These are phyloP conservation scores for Capillidium heterosporum DNA, from an alignment of 371 early-diverging fungal genomes.

Conservation along the genomic window DNA sequence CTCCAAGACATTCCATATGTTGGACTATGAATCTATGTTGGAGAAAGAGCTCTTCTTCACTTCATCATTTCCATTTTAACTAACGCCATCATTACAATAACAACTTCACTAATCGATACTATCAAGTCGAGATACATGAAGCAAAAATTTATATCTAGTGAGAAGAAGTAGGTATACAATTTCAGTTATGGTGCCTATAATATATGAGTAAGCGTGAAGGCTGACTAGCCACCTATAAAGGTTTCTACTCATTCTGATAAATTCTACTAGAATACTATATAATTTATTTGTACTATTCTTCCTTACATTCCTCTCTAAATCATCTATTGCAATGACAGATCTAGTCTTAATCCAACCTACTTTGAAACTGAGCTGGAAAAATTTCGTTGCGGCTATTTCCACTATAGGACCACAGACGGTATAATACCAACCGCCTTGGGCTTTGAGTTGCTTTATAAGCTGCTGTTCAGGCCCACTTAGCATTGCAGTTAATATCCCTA, in stretches of 20 bases:
- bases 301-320: too few species aligned
- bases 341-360: too few species aligned
- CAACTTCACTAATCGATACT: slow-evolving; percentile 22
- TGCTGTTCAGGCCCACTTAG: too few species aligned
- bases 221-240: slow-evolving; percentile 18
- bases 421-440: too few species aligned
- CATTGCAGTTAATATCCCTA: too few species aligned
- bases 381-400: too few species aligned
- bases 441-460: too few species aligned
- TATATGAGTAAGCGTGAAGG: slow-evolving; percentile 17
- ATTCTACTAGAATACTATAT: too few species aligned
- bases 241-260: slow-evolving; percentile 17
- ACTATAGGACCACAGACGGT: too few species aligned
- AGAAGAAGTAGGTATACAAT: slow-evolving; percentile 6
- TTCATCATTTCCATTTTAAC: slow-evolving; percentile 9
- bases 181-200: slow-evolving; percentile 11
- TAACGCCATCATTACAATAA: slow-evolving; percentile 15
- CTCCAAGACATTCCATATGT: neutral
- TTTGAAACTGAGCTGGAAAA: too few species aligned
- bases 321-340: too few species aligned
- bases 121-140: slow-evolving; percentile 30
- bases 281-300: too few species aligned
- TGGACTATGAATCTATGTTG: neutral
- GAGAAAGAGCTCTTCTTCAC: slow-evolving; percentile 12
- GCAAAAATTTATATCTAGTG: slow-evolving; percentile 13